phyloP scores from a whole-genome alignment of 345 rosid genomes.

The Excoecaria cochinchinensis region DNA sequence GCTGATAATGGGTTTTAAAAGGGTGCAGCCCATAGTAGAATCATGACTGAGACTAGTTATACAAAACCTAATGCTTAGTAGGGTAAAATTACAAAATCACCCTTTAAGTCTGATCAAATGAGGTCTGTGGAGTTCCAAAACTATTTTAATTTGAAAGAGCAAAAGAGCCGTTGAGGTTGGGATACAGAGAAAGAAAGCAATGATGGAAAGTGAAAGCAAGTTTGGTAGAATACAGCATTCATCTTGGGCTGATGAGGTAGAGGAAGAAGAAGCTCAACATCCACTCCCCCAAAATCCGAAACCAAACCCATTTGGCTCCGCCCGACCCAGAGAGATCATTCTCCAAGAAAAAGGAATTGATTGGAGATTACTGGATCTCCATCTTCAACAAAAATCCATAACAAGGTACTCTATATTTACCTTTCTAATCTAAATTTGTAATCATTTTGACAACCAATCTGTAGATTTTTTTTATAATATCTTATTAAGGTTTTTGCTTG shows the following conservation, averaged over 20 bases:
- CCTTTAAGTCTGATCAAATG: no score
- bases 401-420: conserved; percentile 6
- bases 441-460: no score
- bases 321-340: conserved; percentile 32
- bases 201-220: conserved; percentile 16
- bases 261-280: conserved; percentile 14
- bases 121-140: background rate
- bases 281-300: conserved; percentile 15
- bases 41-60: no score
- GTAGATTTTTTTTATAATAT: background rate
- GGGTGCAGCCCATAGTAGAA: no score
- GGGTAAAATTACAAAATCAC: no score
- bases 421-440: background rate
- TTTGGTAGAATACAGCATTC: conserved; percentile 3
- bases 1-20: no score
- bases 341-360: conserved; percentile 30
- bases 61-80: no score
- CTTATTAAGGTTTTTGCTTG: background rate
- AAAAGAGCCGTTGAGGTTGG: conserved; percentile 20
- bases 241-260: conserved; percentile 37
- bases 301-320: conserved; percentile 33
- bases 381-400: conserved; percentile 10
- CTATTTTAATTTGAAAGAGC: conserved; percentile 16
- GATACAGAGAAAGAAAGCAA: conserved; percentile 13
- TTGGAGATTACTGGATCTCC: conserved; percentile 21